Evolutionary conservation across 108 stramenopile species (phyloP).

Genomic region (Hondaea fermentalgiana): DNA sequence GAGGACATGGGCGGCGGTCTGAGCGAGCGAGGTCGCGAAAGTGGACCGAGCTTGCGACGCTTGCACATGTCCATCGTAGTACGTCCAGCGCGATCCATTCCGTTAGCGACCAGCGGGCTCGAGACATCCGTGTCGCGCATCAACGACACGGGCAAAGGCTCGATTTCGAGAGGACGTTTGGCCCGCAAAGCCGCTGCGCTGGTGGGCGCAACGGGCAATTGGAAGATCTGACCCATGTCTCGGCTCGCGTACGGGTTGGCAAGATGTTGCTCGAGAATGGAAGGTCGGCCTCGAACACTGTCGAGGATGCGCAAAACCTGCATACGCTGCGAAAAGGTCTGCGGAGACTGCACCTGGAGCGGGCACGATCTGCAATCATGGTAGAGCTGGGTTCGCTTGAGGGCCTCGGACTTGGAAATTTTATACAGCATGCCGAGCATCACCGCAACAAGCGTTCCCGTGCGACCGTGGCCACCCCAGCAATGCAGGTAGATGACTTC

Average conservation of each 20-base stretch:
- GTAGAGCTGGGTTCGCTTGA: slow-evolving; percentile 49
- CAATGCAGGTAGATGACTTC: slow-evolving; percentile 54
- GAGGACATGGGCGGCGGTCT: neutral
- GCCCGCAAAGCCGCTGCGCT: neutral
- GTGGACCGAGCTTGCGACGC: neutral
- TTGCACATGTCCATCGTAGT: neutral
- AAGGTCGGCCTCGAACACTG: neutral
- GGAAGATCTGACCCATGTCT: neutral
- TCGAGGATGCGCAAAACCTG: slow-evolving; percentile 40
- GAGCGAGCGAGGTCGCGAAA: neutral
- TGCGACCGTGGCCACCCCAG: slow-evolving; percentile 61
- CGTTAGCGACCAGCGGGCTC: no score
- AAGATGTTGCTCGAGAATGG: neutral
- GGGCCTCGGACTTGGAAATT: slow-evolving; percentile 27
- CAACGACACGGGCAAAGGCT: no score
- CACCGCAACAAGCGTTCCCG: slow-evolving; percentile 52
- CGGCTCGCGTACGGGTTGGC: neutral
- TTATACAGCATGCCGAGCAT: slow-evolving; percentile 57
- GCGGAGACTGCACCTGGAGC: slow-evolving; percentile 48
- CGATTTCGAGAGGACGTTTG: neutral
- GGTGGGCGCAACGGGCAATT: neutral
- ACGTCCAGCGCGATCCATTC: no score
- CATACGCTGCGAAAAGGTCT: slow-evolving; percentile 48
- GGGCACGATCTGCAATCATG: slow-evolving; percentile 52
- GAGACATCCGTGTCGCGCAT: no score